phyloP scores from a whole-genome alignment of 345 rosid genomes.

The Geranium rotundifolium region DNA sequence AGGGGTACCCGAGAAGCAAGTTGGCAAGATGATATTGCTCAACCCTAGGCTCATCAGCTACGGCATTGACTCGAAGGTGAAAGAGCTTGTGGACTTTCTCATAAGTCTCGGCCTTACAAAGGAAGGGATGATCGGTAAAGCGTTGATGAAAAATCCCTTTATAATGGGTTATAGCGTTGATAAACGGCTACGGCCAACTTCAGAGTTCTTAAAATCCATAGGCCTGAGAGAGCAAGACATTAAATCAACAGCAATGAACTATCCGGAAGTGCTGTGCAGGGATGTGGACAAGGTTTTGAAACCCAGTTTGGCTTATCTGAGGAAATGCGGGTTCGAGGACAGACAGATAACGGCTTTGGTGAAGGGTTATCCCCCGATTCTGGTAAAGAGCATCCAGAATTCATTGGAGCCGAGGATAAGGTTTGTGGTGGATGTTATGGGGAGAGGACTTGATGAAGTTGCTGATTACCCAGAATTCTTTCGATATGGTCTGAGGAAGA shows the following conservation, averaged over 20 bases:
- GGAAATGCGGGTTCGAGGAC: slow-evolving; percentile 10
- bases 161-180: slow-evolving; percentile 19
- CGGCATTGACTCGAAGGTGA: slow-evolving; percentile 13
- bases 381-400: slow-evolving; percentile 16
- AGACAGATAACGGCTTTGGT: slow-evolving; percentile 12
- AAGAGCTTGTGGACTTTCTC: slow-evolving; percentile 14
- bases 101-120: slow-evolving; percentile 11
- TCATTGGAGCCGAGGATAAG: slow-evolving; percentile 15
- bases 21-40: slow-evolving; percentile 15
- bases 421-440: slow-evolving; percentile 13
- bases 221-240: slow-evolving; percentile 9
- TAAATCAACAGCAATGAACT: slow-evolving; percentile 9
- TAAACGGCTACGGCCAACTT: slow-evolving; percentile 15
- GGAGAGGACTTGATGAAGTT: slow-evolving; percentile 14
- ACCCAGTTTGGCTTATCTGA: slow-evolving; percentile 7
- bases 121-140: slow-evolving; percentile 18
- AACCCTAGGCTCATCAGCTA: slow-evolving; percentile 21
- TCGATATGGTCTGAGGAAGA: slow-evolving; percentile 14
- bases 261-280: slow-evolving; percentile 14
- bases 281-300: slow-evolving; percentile 14
- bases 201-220: slow-evolving; percentile 13
- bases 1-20: slow-evolving; percentile 20
- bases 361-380: slow-evolving; percentile 13
- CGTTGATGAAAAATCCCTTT: slow-evolving; percentile 11
- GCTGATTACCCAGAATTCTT: slow-evolving; percentile 19